phyloP scores from a whole-genome alignment of 2,329 filamentous ascomycete species.

The Anisogramma anomala region DNA sequence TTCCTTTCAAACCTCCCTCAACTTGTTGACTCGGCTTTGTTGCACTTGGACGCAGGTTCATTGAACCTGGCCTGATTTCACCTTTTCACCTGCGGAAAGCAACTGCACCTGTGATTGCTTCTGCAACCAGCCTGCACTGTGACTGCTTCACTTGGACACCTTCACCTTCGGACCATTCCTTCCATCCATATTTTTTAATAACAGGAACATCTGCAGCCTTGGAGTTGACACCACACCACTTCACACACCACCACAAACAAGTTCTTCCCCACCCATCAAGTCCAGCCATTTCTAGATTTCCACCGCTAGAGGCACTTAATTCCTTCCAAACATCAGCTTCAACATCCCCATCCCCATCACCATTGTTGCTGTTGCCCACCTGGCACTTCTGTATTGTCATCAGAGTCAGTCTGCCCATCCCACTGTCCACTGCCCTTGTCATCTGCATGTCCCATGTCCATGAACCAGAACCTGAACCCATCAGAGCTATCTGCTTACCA shows the following conservation, averaged over 20 bases:
- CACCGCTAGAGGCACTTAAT: not conserved
- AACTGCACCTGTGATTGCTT: not conserved
- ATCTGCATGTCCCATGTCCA: no score
- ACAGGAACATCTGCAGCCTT: no score
- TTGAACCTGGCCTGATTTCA: no score
- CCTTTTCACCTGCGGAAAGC: no score
- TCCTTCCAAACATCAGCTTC: not conserved
- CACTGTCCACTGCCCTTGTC: no score
- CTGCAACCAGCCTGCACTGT: constrained; percentile 11
- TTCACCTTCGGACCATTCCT: constrained; percentile 4
- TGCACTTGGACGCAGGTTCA: no score
- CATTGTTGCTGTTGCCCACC: not conserved
- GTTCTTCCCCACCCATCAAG: not conserved
- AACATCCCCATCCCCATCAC: not conserved
- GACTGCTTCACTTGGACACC: constrained; percentile 10
- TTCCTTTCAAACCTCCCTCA: no score
- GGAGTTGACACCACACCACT: not conserved
- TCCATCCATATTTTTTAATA: constrained; percentile 3
- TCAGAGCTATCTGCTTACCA: no score
- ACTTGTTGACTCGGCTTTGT: no score
- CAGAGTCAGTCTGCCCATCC: no score
- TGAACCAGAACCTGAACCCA: no score
- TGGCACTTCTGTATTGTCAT: not conserved
- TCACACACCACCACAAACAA: constrained; percentile 1
- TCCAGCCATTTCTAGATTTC: not conserved